Conservation (phyloP, 1,284 basidiomycete genomes). For the Leccinum solheimii region DNA sequence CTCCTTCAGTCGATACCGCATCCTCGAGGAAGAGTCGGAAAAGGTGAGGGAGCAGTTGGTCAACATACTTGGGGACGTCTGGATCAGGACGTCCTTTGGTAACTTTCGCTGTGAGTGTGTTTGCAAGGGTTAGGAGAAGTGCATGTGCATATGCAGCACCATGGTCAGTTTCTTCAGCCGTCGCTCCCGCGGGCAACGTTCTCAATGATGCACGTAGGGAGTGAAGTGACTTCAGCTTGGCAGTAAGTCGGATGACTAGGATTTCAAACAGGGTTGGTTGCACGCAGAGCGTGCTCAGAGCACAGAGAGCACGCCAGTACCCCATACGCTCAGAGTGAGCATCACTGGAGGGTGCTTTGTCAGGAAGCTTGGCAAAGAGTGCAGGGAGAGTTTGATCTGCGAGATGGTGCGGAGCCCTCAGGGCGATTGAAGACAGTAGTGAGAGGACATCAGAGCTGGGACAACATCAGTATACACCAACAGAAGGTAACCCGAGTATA, state of each 20-base stretch:
- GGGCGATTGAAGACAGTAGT: conserved; percentile 68
- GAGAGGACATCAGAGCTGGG: conserved; percentile 66
- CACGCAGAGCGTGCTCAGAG: conserved; percentile 75
- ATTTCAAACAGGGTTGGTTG: conserved; percentile 82
- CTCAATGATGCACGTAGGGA: conserved; percentile 33
- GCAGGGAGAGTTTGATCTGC: conserved; percentile 78
- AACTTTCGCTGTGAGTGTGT: conserved; percentile 69
- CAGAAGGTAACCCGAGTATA: neutral
- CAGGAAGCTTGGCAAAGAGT: conserved; percentile 75
- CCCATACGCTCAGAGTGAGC: conserved; percentile 57
- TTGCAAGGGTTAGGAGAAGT: conserved; percentile 68
- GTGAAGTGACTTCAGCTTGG: conserved; percentile 77
- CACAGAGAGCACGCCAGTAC: conserved; percentile 71
- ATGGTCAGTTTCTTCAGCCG: conserved; percentile 36
- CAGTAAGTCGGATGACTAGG: conserved; percentile 76
- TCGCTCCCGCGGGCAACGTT: conserved; percentile 7
- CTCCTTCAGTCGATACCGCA: conserved; percentile 41
- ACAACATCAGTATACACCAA: conserved; percentile 4
- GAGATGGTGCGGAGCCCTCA: conserved; percentile 65
- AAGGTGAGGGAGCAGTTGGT: conserved; percentile 69
- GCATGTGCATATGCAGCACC: conserved; percentile 80
- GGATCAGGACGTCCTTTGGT: conserved; percentile 47
- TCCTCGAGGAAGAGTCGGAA: conserved; percentile 71
- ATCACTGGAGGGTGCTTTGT: conserved; percentile 56
- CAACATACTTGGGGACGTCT: conserved; percentile 80